phyloP scores from a whole-genome alignment of 2,329 filamentous ascomycete genomes.

The Aspergillus sp. region DNA sequence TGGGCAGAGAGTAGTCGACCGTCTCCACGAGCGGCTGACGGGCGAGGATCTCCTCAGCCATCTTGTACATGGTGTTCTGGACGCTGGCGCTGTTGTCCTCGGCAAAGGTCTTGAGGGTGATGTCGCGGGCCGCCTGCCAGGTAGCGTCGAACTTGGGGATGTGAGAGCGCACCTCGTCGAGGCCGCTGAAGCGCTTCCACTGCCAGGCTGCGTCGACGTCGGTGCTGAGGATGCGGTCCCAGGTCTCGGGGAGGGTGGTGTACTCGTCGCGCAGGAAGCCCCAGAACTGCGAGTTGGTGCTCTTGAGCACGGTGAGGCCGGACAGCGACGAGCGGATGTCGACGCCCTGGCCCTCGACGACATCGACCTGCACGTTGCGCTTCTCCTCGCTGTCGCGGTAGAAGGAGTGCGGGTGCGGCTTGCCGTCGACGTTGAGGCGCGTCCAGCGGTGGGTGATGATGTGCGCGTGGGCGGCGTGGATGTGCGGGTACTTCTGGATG shows the following conservation, averaged over 20 bases:
- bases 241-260: slow-evolving; percentile 84
- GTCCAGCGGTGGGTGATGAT: slow-evolving; percentile 88
- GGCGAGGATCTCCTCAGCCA: slow-evolving; percentile 82
- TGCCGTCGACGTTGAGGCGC: slow-evolving; percentile 79
- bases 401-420: slow-evolving; percentile 94
- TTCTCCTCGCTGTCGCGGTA: slow-evolving; percentile 85
- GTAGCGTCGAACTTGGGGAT: slow-evolving; percentile 72
- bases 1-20: slow-evolving; percentile 82
- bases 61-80: slow-evolving; percentile 98
- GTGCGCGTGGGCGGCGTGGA: slow-evolving; percentile 77
- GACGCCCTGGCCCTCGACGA: slow-evolving; percentile 67
- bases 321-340: slow-evolving; percentile 73
- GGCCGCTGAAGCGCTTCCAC: slow-evolving; percentile 69
- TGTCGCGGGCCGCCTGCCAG: slow-evolving; percentile 72
- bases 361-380: slow-evolving; percentile 72
- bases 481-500: slow-evolving; percentile 81
- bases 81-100: slow-evolving; percentile 88
- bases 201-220: slow-evolving; percentile 85
- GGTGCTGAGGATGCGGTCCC: slow-evolving; percentile 93
- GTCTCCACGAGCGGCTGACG: slow-evolving; percentile 67
- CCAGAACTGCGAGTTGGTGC: slow-evolving; percentile 93
- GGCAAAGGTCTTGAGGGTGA: slow-evolving; percentile 90
- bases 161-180: slow-evolving; percentile 65
- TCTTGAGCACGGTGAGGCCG: slow-evolving; percentile 87
- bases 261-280: slow-evolving; percentile 91